Evolutionary conservation across 2,329 filamentous ascomycete genomes (phyloP).

Genomic region (Penicillium vulpinum): DNA sequence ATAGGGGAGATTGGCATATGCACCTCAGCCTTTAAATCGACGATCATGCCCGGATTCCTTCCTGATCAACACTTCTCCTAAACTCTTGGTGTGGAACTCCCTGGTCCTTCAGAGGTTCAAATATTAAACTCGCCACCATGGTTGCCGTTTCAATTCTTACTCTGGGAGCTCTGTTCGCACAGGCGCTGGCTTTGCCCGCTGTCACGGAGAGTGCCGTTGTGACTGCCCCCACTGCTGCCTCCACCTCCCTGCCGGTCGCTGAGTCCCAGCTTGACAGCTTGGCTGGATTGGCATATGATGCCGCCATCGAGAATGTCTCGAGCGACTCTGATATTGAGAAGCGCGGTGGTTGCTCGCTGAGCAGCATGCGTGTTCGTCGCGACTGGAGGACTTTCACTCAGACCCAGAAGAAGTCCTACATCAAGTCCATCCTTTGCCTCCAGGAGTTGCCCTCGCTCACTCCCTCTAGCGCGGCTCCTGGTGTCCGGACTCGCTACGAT

Average conservation of each 20-base stretch:
- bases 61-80: neutral
- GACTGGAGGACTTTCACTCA: slow-evolving; percentile 36
- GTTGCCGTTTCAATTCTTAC: slow-evolving; percentile 16
- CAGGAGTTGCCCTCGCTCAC: slow-evolving; percentile 40
- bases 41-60: neutral
- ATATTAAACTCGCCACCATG: slow-evolving; percentile 9
- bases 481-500: slow-evolving; percentile 51
- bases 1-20: neutral
- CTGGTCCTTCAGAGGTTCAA: neutral
- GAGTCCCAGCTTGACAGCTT: slow-evolving; percentile 18
- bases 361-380: slow-evolving; percentile 25
- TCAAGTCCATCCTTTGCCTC: slow-evolving; percentile 50
- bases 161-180: slow-evolving; percentile 14
- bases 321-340: neutral
- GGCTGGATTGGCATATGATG: slow-evolving; percentile 15
- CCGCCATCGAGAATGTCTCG: slow-evolving; percentile 7
- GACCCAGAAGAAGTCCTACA: slow-evolving; percentile 44
- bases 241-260: slow-evolving; percentile 9
- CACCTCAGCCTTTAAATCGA: neutral
- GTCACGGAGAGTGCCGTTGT: neutral
- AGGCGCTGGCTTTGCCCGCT: slow-evolving; percentile 17
- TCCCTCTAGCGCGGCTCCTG: slow-evolving; percentile 39
- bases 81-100: neutral
- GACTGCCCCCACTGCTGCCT: slow-evolving; percentile 2
- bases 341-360: slow-evolving; percentile 12